A percentile compares a stretch with the other conserved stretches of the same genome.
phyloP scores from a whole-genome alignment of 163 green algal species.

The Volvox carteri region DNA sequence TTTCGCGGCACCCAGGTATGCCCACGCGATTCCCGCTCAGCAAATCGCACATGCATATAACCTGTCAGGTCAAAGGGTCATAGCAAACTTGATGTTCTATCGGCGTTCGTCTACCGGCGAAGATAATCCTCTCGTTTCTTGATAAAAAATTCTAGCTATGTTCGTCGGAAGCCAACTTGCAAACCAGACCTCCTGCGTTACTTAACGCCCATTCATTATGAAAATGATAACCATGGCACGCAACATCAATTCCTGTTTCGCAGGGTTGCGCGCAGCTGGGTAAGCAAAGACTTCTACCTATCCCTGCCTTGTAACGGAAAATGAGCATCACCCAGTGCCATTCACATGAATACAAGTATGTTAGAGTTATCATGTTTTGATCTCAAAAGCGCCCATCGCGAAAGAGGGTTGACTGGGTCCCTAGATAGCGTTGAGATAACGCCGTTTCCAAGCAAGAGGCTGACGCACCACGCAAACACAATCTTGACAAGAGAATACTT shows the following conservation, averaged over 20 bases:
- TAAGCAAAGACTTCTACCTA: background rate
- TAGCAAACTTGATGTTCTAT: background rate
- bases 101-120: constrained; percentile 1
- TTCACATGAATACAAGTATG: background rate
- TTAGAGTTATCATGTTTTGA: no score
- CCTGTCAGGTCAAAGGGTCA: background rate
- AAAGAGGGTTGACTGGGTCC: no score
- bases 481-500: no score
- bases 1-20: background rate
- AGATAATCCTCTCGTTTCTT: background rate
- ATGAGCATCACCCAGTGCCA: no score
- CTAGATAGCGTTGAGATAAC: no score
- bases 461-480: no score
- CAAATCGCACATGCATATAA: background rate
- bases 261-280: background rate
- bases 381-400: no score
- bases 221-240: background rate
- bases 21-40: background rate
- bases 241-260: background rate
- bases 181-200: background rate
- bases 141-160: background rate
- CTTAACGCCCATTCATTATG: background rate
- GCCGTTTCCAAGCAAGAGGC: no score
- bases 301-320: no score
- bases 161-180: background rate